Base-by-base conservation (phyloP, 176 grass and related monocot species). In the Oryza glumipatula region DNA sequence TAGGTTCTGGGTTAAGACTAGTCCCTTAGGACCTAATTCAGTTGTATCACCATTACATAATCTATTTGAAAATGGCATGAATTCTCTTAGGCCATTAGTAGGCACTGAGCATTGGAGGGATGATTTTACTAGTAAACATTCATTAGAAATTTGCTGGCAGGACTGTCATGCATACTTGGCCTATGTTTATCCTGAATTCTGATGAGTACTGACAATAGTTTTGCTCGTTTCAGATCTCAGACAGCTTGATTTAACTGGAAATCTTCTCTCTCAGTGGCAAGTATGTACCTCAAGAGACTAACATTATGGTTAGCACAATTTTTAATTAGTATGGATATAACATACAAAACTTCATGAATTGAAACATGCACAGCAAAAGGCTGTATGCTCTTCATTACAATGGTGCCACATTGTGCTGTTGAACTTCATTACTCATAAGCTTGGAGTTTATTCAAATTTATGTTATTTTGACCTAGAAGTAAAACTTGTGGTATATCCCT, bases 211-310 rank as follows among this genome's bases (percentile, higher is more conserved):
- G 52, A 77, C 47, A 52, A 60, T 56, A 19, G 39, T 72, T 86
- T 78, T 80, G 24, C 67, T 85, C 87, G 72, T 91, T 91, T 72
- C 93, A 98, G 96, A 94, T 88, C 79, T 98, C 28, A 92, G 72
- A 65, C 85, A 94, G 69, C 87, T 98, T 83, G 96, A 98, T 88
- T 95, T 98, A 86, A 98, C 92, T 30, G 96, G 96, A 86, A 95
- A 98, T 89, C 82, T 98, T 54, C 47, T 98, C 70, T 95, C 93
- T 60, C 87, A 72, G 67, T 98, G 96, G 96, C 79, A 95, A 89
- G 96, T 98, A 93, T 6, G 77, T 24, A 86, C 69, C 79, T 64
- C 19, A 6, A 36, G 9, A 67, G 2, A 89, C 30, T 17, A 32
- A 4, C 72, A 30, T 11, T 19, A 9, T 30, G 17, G 7, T 51